Percentiles rank a stretch among this genome's conserved stretches.
These are phyloP conservation scores for Perkinsela sp. DNA, from an alignment of 208 protist species.

Conservation along the genomic window DNA sequence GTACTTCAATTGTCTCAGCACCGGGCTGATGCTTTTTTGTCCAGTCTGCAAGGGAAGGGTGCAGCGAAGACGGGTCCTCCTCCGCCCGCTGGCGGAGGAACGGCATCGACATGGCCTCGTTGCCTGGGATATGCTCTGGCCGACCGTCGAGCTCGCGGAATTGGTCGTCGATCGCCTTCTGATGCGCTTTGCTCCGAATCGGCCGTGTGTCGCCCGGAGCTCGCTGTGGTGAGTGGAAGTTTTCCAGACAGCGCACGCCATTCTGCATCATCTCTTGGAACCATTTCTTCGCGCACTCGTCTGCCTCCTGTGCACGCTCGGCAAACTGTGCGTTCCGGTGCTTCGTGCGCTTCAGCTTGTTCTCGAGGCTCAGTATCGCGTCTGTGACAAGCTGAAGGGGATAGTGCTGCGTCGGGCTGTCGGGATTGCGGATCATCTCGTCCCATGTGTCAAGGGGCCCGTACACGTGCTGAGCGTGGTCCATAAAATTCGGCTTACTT, in stretches of 20 bases:
- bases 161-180: not conserved
- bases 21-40: not conserved
- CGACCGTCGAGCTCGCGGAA: not conserved
- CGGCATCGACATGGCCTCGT: not conserved
- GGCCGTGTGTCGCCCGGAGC: not conserved
- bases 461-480: not conserved
- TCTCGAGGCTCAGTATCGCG: not conserved
- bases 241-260: not conserved
- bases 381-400: not conserved
- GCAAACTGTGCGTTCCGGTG: not conserved
- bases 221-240: not conserved
- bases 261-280: not conserved
- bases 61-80: not conserved
- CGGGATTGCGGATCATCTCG: not conserved
- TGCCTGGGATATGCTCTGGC: not conserved
- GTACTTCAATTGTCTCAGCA: not conserved
- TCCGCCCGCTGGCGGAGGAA: not conserved
- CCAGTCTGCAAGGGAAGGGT: not conserved
- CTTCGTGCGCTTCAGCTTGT: not conserved
- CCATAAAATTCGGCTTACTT: not conserved
- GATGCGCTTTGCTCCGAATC: not conserved
- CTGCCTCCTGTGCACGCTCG: not conserved
- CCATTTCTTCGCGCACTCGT: not conserved
- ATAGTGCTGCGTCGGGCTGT: not conserved
- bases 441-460: not conserved